Base-by-base conservation (phyloP, 495 filamentous ascomycete species). In the Talaromyces stipitatus region DNA sequence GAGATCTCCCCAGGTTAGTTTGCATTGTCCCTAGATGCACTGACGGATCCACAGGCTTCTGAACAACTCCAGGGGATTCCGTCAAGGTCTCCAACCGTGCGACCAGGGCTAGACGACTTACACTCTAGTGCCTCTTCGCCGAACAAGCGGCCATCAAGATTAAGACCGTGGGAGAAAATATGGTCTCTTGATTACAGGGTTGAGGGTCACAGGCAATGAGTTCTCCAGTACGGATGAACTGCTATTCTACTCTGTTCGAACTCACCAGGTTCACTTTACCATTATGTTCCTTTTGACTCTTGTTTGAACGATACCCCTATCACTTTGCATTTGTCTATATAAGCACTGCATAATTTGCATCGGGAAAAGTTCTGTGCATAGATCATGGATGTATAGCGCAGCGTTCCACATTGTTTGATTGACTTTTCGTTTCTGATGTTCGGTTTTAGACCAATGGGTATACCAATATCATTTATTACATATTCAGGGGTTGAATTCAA, bases 91-190 rank as follows among this genome's bases (percentile, higher is more conserved):
- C 67, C 53, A 57, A 56, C 55, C 47, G 36, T 63, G 43, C 33
- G 20, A 45, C 61, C 36, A 53, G 50, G 55, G 20, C 8, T 10
- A 41, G 59, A 50, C n/a, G 45, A 60, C 26, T 26, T 50, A n/a
- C 55, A 32, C 9, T 62, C 63, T 24, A 22, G 53, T 43, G 57
- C 50, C 9, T 60, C 63, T 27, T 56, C 54, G 46, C 60, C 60
- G n/a, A 29, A 50, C 24, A 61, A 61, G 24, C 65, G 68, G 41
- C 64, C 61, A 51, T 58, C 60, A 29, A 58, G 61, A n/a, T 60
- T 67, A 27, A 70, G 72, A n/a, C 74, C 75, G n/a, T 82, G 78
- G 78, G 75, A 78, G 57, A 76, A 75, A 51, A 58, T 81, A 4
- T 78, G 75, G 77, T 75, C 75, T 22, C 63, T 80, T 26, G 78